phyloP scores from a whole-genome alignment of 352 stramenopile species.

The Pilasporangium apinafurcum region DNA sequence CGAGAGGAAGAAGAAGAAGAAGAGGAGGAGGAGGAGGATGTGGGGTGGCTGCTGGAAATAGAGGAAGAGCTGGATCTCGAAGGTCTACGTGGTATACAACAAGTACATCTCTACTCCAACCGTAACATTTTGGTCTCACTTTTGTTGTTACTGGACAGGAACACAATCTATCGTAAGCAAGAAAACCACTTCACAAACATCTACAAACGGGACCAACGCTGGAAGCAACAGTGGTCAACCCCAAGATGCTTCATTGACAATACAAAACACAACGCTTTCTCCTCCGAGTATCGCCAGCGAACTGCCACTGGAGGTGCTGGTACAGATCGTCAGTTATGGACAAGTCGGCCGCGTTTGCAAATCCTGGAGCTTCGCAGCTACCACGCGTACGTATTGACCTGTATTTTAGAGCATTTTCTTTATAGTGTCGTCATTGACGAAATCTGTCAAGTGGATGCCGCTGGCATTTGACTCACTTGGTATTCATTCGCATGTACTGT shows the following conservation, averaged over 20 bases:
- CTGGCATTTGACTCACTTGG: not conserved
- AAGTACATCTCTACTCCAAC: not conserved
- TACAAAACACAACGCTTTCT: not conserved
- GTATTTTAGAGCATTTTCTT: not conserved
- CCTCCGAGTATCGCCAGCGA: slow-evolving; percentile 29
- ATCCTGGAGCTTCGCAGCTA: slow-evolving; percentile 69
- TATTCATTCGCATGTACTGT: not conserved
- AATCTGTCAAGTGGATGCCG: too few relatives aligned
- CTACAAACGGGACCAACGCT: too few relatives aligned
- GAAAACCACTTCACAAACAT: too few relatives aligned
- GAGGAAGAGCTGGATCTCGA: slow-evolving; percentile 54
- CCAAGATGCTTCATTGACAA: not conserved
- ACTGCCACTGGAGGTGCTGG: slow-evolving; percentile 68
- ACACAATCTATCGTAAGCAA: not conserved
- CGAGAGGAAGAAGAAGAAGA: slow-evolving; percentile 6
- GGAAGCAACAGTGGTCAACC: not conserved
- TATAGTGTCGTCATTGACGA: too few relatives aligned
- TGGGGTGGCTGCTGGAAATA: slow-evolving; percentile 58
- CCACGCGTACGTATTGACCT: slow-evolving; percentile 31
- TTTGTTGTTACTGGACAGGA: not conserved
- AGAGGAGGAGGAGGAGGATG: slow-evolving; percentile 34
- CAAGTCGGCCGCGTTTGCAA: slow-evolving; percentile 77
- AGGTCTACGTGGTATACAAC: slow-evolving; percentile 10
- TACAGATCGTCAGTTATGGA: slow-evolving; percentile 60
- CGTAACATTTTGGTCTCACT: not conserved